phyloP scores from a whole-genome alignment of 176 grass and related monocot species.

The Eremochloa ophiuroides region DNA sequence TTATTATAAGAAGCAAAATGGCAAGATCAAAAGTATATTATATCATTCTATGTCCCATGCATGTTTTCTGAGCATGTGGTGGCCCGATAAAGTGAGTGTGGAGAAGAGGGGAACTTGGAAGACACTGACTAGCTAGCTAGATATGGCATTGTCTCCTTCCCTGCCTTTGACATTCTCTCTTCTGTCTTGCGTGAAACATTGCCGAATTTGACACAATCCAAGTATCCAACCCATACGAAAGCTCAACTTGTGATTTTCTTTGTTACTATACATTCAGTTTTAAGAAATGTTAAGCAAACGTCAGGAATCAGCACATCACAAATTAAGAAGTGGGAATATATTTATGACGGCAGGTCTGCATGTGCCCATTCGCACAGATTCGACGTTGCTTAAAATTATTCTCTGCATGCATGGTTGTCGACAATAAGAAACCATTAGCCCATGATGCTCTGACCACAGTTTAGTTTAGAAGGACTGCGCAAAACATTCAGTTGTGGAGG shows the following conservation, averaged over 20 bases:
- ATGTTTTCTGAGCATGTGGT: neutral
- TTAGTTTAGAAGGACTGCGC: neutral
- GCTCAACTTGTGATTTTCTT: neutral
- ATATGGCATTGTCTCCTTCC: neutral
- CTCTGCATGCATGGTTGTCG: constrained; percentile 19
- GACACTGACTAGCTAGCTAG: neutral
- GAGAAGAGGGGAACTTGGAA: constrained; percentile 13
- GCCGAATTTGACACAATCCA: constrained; percentile 6
- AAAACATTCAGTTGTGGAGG: neutral
- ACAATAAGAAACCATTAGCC: neutral
- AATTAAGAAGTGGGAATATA: constrained; percentile 3
- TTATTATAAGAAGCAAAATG: neutral
- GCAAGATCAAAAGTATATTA: neutral
- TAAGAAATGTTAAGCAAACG: neutral
- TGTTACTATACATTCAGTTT: neutral
- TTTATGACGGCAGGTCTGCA: constrained; percentile 2
- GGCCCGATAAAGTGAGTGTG: neutral
- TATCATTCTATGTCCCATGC: neutral
- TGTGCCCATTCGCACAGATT: constrained; percentile 13
- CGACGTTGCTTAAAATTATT: constrained; percentile 24
- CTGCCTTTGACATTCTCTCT: neutral
- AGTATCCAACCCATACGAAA: neutral
- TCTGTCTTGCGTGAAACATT: neutral
- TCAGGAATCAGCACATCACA: constrained; percentile 8
- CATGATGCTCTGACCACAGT: neutral